Conservation (phyloP, 2,329 filamentous ascomycete genomes). For the Epichloe bromicola region DNA sequence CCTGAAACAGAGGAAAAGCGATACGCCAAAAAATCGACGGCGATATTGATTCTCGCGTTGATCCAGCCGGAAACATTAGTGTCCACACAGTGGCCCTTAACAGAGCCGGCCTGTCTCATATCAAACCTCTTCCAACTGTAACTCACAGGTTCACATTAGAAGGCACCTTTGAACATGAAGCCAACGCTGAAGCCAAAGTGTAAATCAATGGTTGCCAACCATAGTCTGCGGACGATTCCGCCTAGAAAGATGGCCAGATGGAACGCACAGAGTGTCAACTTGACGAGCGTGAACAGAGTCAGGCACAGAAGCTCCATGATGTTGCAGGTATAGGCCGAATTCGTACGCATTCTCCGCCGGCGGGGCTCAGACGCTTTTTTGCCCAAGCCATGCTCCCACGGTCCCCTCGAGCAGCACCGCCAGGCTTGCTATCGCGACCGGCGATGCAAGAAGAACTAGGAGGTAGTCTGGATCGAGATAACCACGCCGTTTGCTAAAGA, state of each 20-base stretch:
- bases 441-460: too few relatives aligned
- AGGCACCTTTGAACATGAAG: neutral
- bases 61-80: neutral
- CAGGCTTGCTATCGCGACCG: too few relatives aligned
- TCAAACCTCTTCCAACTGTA: neutral
- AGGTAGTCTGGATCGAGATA: too few relatives aligned
- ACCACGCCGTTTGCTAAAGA: too few relatives aligned
- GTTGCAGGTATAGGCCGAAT: too few relatives aligned
- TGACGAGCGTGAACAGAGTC: too few relatives aligned
- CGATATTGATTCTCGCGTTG: neutral
- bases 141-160: neutral
- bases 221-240: neutral
- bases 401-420: too few relatives aligned
- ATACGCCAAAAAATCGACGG: conserved; percentile 2
- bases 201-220: neutral
- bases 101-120: neutral
- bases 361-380: too few relatives aligned
- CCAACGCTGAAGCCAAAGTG: neutral
- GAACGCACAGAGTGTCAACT: conserved; percentile 3
- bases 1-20: neutral
- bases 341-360: too few relatives aligned
- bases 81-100: neutral
- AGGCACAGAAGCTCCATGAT: too few relatives aligned
- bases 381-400: too few relatives aligned
- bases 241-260: conserved; percentile 4